Base-by-base conservation (phyloP, 2,329 filamentous ascomycete genomes). In the Ophiocordyceps sinensis region DNA sequence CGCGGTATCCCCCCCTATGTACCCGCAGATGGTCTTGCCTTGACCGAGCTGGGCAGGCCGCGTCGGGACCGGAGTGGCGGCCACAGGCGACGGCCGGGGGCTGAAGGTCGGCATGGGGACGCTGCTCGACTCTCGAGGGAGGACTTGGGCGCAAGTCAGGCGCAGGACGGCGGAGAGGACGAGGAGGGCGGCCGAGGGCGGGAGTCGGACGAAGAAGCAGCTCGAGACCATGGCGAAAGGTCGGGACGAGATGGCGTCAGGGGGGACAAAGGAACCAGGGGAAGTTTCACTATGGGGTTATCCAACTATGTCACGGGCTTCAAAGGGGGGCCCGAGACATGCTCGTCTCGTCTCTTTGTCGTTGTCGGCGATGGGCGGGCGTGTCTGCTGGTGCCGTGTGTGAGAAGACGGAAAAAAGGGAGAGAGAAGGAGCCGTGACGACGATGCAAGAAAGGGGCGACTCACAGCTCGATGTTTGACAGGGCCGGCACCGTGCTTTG, bases 21-120 rank as follows among this genome's bases (percentile, higher is more conserved):
- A 78, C 35, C 74, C 74, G 49, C 74, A 77, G 42, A 78, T 53
- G 14, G 73, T 77, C 54, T 74, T 73, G 40, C 29, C 26, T 5
- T 7, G 31, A 9, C 19, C 50, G 6, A 67, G 56, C 32, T 60
- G 56, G 34, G 51, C 53, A 35, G 58, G 57, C 38, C 57, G 50
- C 5, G 53, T 44, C 11, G 67, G 66, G 14, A 61, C 54, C 3
- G 61, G 59, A 11, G 70, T 70, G 1, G 66, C 40, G 29, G 35
- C 36, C 35, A 47, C 43, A 28, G 66, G 65, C 53, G 61, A 68
- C 30, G 60, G 53, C 30, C 59, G 45, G 7, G 66, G 63, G 43
- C 65, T 55, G 41, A 68, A 49, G 2, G 32, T 35, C n/a, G 14
- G 59, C 15, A 55, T 52, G 21, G 52, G 52, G 39, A 67, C 43